Conservation (phyloP, 2,329 filamentous ascomycete species). For the Calonectria hawksworthii region DNA sequence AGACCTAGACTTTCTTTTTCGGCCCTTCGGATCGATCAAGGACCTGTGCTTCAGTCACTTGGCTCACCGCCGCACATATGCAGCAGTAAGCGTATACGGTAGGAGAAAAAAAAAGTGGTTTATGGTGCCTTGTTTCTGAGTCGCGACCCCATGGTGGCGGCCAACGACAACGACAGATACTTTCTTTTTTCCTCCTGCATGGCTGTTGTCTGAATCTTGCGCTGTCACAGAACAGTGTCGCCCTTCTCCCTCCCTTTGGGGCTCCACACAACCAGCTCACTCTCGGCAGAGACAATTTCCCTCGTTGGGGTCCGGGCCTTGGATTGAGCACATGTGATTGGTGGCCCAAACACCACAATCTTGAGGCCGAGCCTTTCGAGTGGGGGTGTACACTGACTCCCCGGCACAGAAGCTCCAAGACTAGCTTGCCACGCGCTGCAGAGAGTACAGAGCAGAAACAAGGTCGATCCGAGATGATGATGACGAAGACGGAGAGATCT, state of each 20-base stretch:
- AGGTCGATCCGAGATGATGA: slow-evolving; percentile 7
- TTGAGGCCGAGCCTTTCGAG: slow-evolving; percentile 25
- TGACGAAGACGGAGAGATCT: slow-evolving; percentile 10
- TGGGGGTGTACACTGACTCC: slow-evolving; percentile 24
- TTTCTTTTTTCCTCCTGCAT: slow-evolving; percentile 17
- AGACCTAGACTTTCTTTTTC: neutral
- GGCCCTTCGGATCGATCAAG: slow-evolving; percentile 7
- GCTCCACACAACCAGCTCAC: slow-evolving; percentile 21
- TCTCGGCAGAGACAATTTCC: slow-evolving; percentile 44
- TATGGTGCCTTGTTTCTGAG: neutral
- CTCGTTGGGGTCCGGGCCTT: slow-evolving; percentile 36
- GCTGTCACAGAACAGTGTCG: slow-evolving; percentile 4
- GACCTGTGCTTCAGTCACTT: neutral
- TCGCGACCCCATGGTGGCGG: slow-evolving; percentile 2
- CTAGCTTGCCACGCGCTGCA: slow-evolving; percentile 1
- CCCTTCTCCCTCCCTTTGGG: neutral
- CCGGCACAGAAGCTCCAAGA: neutral
- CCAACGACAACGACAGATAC: neutral
- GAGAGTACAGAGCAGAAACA: neutral
- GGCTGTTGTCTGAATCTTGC: slow-evolving; percentile 12
- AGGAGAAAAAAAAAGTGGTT: neutral
- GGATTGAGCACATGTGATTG: slow-evolving; percentile 30
- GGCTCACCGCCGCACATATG: slow-evolving; percentile 4
- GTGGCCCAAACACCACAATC: slow-evolving; percentile 23
- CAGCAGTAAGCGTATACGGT: neutral